phyloP scores from a whole-genome alignment of 202 grass and related monocot genomes.

The Zizania palustris region DNA sequence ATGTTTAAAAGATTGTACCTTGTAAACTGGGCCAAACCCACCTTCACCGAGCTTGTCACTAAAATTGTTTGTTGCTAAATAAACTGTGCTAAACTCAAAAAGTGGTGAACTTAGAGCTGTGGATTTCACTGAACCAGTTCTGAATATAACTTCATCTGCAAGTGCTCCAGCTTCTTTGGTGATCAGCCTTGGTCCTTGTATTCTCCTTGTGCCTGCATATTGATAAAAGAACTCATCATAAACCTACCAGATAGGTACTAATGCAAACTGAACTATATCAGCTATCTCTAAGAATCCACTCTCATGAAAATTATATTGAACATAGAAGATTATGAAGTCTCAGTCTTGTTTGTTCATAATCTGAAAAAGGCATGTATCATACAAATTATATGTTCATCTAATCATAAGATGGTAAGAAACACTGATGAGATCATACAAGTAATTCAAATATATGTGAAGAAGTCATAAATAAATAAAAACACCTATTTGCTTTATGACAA shows the following conservation, averaged over 20 bases:
- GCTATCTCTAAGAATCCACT: neutral
- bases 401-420: neutral
- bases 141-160: slow-evolving; percentile 36
- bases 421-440: neutral
- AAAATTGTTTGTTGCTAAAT: slow-evolving; percentile 65
- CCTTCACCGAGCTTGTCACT: slow-evolving; percentile 63
- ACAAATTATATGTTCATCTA: neutral
- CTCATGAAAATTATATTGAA: neutral
- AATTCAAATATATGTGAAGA: neutral
- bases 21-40: slow-evolving; percentile 83
- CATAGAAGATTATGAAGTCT: neutral
- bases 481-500: slow-evolving; percentile 67
- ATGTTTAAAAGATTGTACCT: slow-evolving; percentile 44
- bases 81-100: slow-evolving; percentile 55
- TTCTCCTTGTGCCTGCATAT: slow-evolving; percentile 25
- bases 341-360: neutral
- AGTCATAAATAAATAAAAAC: neutral
- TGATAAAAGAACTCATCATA: neutral
- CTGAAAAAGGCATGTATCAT: neutral
- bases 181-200: neutral
- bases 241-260: neutral
- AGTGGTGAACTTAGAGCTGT: slow-evolving; percentile 41
- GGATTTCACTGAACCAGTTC: slow-evolving; percentile 35
- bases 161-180: slow-evolving; percentile 28
- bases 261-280: neutral